A percentile compares a stretch with the other conserved stretches of the same genome.
Conservation (phyloP, 2,329 filamentous ascomycete species). For the Pseudogymnoascus sp. region DNA sequence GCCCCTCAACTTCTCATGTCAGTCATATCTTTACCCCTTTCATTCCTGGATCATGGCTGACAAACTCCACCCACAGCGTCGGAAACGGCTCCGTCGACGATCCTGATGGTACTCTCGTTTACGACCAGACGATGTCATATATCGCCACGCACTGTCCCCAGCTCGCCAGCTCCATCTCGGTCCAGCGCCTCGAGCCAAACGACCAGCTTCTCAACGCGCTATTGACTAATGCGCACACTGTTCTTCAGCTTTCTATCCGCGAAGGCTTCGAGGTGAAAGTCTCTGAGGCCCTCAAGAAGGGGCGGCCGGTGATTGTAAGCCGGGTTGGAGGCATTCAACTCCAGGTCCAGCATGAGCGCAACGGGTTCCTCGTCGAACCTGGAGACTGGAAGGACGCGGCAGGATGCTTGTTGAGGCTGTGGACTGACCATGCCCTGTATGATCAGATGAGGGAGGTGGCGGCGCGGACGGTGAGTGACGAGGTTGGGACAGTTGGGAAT, state of each 20-base stretch:
- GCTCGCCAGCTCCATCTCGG: constrained; percentile 57
- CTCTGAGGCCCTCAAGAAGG: constrained; percentile 73
- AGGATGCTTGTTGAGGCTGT: constrained; percentile 56
- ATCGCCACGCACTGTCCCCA: constrained; percentile 57
- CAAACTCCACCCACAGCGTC: constrained; percentile 31
- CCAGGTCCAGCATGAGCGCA: constrained; percentile 63
- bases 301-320: constrained; percentile 69
- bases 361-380: constrained; percentile 66
- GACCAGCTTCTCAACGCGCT: constrained; percentile 75
- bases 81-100: constrained; percentile 78
- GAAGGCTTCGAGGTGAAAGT: constrained; percentile 86
- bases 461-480: constrained; percentile 62
- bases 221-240: constrained; percentile 63
- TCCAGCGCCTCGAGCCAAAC: constrained; percentile 69
- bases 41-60: not conserved
- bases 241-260: constrained; percentile 70
- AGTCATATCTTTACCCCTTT: constrained; percentile 18
- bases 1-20: constrained; percentile 65
- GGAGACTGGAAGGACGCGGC: constrained; percentile 66
- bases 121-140: constrained; percentile 62
- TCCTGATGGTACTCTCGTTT: constrained; percentile 65
- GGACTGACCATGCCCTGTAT: constrained; percentile 58
- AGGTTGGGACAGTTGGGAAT: constrained; percentile 75
- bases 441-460: constrained; percentile 59
- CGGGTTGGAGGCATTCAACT: constrained; percentile 72